Evolutionary conservation across 108 stramenopile genomes (phyloP), one percentile per base, ranked within the genome.

Genomic region (Heterococcus sp.): DNA sequence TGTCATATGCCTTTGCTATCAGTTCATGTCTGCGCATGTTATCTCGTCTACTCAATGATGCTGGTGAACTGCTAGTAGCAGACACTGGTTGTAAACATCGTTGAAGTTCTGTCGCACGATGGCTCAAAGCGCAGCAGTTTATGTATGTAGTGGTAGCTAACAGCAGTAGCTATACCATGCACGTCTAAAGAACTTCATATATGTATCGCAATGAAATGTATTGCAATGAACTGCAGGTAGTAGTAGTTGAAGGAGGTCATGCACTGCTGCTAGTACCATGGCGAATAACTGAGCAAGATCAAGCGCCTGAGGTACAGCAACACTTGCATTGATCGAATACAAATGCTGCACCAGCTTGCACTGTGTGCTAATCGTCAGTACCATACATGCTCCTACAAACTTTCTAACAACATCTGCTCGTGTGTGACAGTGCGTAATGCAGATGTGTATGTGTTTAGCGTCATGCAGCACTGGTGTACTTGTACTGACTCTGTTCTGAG

Each of bases 221-320:
- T 26, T 26, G 26, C 26, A 63, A 26, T 26, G 14, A 68, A 35
- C 8, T 30, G 14, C 30, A 72, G 78, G 84, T 87, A 38, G 37
- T 87, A 37, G 84, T 84, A 11, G 68, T 84, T 34, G 84, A 73
- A 63, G 79, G 78, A 3, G 86, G 84, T 8, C 32, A 72, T n/a
- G 86, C 86, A 11, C 38, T 85, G 65, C 80, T 87, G 65, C 78
- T 87, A 26, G 76, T 78, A 35, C 76, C 75, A 5, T 71, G 33
- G 38, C 46, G 46, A 14, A 21, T 58, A 8, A 21, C 14, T 8
- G 46, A 38, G 64, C 75, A 84, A 36, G 83, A 33, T 21, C 58
- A 73, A 2, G 35, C 2, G 27, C 37, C 37, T 29, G 73, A 73
- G 73, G 37, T 30, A 8, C 34, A 3, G 67, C 34, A 26, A 63